A percentile compares a stretch with the other conserved stretches of the same genome.
Evolutionary conservation across 257 asterid species (phyloP).

Genomic region (Jacaranda mimosifolia): DNA sequence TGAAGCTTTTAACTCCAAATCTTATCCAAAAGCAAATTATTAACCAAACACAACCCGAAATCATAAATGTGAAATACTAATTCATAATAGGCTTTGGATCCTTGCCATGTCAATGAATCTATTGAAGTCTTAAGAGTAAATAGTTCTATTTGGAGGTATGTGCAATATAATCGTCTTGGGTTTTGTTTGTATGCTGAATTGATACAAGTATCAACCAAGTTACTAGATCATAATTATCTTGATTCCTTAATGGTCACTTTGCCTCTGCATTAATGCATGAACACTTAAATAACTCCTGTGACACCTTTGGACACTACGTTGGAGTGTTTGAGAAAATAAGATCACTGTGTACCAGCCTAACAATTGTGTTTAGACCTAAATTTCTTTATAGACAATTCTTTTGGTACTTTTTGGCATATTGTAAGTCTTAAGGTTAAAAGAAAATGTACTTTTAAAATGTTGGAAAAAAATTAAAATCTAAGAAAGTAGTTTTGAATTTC

Average conservation of each 20-base stretch:
- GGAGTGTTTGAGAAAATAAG: background rate
- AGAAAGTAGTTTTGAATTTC: too few relatives aligned
- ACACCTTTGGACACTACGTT: background rate
- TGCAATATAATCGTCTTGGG: background rate
- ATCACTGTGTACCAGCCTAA: background rate
- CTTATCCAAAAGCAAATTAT: background rate
- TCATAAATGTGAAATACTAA: background rate
- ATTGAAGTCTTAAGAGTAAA: background rate
- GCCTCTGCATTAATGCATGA: background rate
- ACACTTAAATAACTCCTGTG: background rate
- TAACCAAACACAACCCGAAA: background rate
- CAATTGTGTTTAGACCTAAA: background rate
- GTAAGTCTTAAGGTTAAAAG: background rate
- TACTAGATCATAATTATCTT: background rate
- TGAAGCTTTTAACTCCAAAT: background rate
- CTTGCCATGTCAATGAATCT: background rate
- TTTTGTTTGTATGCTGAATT: background rate
- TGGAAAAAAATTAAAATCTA: too few relatives aligned
- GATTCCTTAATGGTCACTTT: background rate
- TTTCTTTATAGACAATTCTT: too few relatives aligned
- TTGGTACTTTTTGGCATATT: background rate
- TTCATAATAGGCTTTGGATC: background rate
- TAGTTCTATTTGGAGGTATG: constrained; percentile 6
- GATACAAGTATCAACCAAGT: too few relatives aligned
- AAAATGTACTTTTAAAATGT: too few relatives aligned